A percentile compares a stretch with the other conserved stretches of the same genome.
Evolutionary conservation across 176 grass and related monocot genomes (phyloP).

Genomic region (Carex parvula): DNA sequence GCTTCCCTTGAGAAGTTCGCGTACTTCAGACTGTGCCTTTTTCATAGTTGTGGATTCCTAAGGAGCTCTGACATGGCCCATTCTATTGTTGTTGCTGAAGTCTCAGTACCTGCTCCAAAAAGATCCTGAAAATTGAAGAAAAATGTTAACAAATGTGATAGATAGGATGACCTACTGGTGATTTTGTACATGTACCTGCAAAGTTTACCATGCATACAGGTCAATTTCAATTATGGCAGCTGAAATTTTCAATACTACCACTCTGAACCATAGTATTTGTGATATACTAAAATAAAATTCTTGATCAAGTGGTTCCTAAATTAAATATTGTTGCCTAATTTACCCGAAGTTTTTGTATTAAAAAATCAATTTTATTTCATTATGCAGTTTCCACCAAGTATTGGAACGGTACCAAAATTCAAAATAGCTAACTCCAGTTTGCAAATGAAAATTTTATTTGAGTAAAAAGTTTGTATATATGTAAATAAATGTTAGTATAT

Average conservation of each 20-base stretch:
- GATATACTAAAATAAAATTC: too few relatives aligned
- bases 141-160: not conserved
- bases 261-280: too few relatives aligned
- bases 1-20: not conserved
- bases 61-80: slow-evolving; percentile 38
- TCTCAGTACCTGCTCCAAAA: slow-evolving; percentile 35
- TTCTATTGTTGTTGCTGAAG: not conserved
- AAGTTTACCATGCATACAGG: not conserved
- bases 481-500: not conserved
- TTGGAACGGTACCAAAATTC: not conserved
- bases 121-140: slow-evolving; percentile 15
- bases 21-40: slow-evolving; percentile 33
- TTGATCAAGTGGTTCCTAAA: too few relatives aligned
- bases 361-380: not conserved
- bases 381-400: not conserved
- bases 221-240: not conserved
- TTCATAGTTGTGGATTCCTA: slow-evolving; percentile 7
- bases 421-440: not conserved
- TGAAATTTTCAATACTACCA: not conserved
- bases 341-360: not conserved
- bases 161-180: not conserved
- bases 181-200: not conserved
- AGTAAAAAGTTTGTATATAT: not conserved
- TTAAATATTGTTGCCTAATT: too few relatives aligned
- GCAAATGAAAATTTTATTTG: not conserved